Percentiles rank a stretch among this genome's conserved stretches.
phyloP scores from a whole-genome alignment of 352 stramenopile species.

The Blastocystis sp. region DNA sequence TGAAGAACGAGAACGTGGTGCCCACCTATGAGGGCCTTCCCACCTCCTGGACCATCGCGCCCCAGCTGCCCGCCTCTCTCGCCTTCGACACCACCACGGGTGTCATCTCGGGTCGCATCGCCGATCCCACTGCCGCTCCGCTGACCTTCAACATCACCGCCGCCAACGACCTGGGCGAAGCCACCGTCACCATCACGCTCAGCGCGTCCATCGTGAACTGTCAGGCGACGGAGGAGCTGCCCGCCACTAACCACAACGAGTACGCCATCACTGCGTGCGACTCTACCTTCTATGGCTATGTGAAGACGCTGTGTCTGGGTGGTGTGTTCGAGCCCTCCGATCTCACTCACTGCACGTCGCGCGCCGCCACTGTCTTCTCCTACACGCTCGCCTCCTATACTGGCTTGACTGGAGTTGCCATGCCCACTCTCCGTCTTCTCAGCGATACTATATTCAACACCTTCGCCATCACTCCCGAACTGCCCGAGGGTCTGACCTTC shows the following conservation, averaged over 20 bases:
- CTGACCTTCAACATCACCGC: not conserved
- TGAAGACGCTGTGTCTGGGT: no score
- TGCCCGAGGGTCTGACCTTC: not conserved
- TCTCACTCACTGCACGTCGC: not conserved
- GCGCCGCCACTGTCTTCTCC: not conserved
- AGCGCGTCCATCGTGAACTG: constrained; percentile 17
- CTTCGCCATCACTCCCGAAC: not conserved
- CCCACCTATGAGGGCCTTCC: not conserved
- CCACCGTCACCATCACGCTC: not conserved
- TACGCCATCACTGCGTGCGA: not conserved
- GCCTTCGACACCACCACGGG: no score
- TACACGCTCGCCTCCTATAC: not conserved
- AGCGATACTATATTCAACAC: not conserved
- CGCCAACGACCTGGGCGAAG: not conserved
- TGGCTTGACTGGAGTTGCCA: not conserved
- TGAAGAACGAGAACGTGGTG: constrained; percentile 12
- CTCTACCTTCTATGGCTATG: constrained; percentile 15
- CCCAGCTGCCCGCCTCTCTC: not conserved
- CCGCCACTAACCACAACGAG: not conserved
- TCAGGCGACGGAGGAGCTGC: constrained; percentile 27
- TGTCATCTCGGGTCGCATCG: no score
- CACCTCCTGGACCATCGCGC: not conserved
- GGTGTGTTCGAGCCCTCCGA: not conserved
- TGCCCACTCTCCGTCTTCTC: not conserved
- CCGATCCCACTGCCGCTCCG: no score